Evolutionary conservation across 129 eudicot genomes (phyloP).

Genomic region (Centella asiatica): DNA sequence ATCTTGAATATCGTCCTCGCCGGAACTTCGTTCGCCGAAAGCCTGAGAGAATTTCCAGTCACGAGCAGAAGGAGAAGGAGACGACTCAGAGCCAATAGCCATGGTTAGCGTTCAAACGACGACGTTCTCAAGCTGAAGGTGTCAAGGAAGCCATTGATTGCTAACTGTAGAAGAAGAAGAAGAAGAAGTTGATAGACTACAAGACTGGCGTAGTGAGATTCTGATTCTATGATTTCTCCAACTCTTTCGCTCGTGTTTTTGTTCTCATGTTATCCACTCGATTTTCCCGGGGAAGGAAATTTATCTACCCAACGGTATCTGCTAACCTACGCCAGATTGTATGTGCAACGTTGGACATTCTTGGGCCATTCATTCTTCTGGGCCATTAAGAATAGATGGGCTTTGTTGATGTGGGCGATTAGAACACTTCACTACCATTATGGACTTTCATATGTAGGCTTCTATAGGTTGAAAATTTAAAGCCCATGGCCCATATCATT

Average conservation of each 20-base stretch:
- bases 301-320: too few species aligned
- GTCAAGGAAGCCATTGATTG: not conserved
- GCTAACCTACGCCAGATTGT: too few species aligned
- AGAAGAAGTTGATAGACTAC: not conserved
- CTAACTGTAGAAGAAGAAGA: too few species aligned
- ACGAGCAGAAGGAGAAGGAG: slow-evolving; percentile 25
- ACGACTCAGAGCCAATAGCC: slow-evolving; percentile 29
- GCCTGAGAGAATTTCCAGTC: slow-evolving; percentile 72
- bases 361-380: too few species aligned
- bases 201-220: not conserved
- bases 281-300: slow-evolving; percentile 16
- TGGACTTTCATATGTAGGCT: too few species aligned
- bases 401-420: too few species aligned
- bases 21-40: slow-evolving; percentile 60
- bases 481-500: too few species aligned
- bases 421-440: too few species aligned
- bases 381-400: too few species aligned
- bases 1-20: slow-evolving; percentile 50
- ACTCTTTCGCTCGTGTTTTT: not conserved
- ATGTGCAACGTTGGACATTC: too few species aligned
- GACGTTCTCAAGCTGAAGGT: not conserved
- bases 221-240: not conserved
- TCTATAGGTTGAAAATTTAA: too few species aligned
- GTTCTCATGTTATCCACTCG: slow-evolving; percentile 25
- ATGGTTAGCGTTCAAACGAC: slow-evolving; percentile 8